Evolutionary conservation across 2,329 filamentous ascomycete genomes (phyloP).

Genomic region (Gliomastix tumulicola): DNA sequence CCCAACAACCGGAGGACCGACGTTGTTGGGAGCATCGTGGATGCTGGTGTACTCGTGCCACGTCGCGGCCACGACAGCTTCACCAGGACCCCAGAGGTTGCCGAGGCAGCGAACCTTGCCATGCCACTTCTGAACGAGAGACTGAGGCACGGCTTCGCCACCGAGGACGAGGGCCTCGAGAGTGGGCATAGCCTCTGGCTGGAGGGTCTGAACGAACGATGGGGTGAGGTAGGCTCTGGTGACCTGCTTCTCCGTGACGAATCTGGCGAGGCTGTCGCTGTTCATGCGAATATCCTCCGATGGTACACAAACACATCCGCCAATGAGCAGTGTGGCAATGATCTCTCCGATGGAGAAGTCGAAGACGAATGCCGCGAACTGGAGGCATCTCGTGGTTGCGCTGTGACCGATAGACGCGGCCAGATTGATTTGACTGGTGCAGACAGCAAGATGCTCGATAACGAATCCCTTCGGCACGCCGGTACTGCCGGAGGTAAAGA

Average conservation of each 20-base stretch:
- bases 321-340: not conserved
- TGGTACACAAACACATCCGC: not conserved
- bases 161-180: slow-evolving; percentile 4
- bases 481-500: slow-evolving; percentile 16
- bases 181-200: not conserved
- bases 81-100: slow-evolving; percentile 8
- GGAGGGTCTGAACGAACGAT: slow-evolving; percentile 1
- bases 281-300: slow-evolving; percentile 1
- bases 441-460: slow-evolving; percentile 9
- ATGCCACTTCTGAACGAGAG: slow-evolving; percentile 6
- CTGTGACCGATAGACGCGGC: slow-evolving; percentile 11
- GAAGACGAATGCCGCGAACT: slow-evolving; percentile 3
- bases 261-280: slow-evolving; percentile 1
- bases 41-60: slow-evolving; percentile 3
- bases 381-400: slow-evolving; percentile 2
- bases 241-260: not conserved
- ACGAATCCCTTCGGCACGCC: slow-evolving; percentile 13
- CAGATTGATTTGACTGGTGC: slow-evolving; percentile 6
- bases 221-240: not conserved
- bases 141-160: slow-evolving; percentile 5
- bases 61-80: slow-evolving; percentile 4
- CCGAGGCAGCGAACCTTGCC: slow-evolving; percentile 3
- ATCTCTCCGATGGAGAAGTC: slow-evolving; percentile 3
- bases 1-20: slow-evolving; percentile 6
- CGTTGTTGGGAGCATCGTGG: slow-evolving; percentile 1